Base-by-base conservation (phyloP, 2,329 filamentous ascomycete genomes). In the Paracorniculantispora psalliotae region DNA sequence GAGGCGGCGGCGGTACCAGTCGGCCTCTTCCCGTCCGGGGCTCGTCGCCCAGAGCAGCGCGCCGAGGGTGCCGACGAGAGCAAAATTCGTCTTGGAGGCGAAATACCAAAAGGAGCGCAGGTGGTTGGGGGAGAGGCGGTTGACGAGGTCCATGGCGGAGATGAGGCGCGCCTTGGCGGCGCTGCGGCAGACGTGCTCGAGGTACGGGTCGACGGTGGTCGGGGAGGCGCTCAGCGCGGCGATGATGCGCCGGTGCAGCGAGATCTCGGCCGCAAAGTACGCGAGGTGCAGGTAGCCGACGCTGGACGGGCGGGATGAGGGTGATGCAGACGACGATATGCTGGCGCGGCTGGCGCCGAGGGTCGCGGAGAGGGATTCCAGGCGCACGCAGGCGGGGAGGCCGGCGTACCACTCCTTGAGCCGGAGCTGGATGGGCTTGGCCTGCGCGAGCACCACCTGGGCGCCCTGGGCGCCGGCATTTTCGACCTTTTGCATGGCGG, bases 91-190 rank as follows among this genome's bases (percentile, higher is more conserved):
- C 67, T 91, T 90, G 43, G 88, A 91, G 2, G 90, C 87, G 69
- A 92, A 93, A 70, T 90, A 92, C 93, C 93, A 97, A 75, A 97
- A 97, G 0, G 91, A 84, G n/a, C 88, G 86, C 30, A 97, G 81
- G 67, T 97, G 92, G 37, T 87, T 85, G 0, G 91, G 91, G 47
- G 89, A 91, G 33, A 97, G 83, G 0, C 93, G 88, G 74, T 97
- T 97, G 67, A 96, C 92, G 73, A 97, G 96, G 71, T 97, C 93
- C 90, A 97, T 96, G 63, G 92, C 92, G 23, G 90, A 96, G 69
- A 97, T 96, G 35, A 97, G 82, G 6, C 93, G 88, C 0, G 93
- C 96, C 72, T 97, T 97, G 56, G 93, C 93, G 4, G 93, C 93
- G 59, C 88, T 92, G 56, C 93, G 91, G 73, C 92, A 96, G 66